phyloP scores from a whole-genome alignment of 345 rosid species.

The Brassica carinata region DNA sequence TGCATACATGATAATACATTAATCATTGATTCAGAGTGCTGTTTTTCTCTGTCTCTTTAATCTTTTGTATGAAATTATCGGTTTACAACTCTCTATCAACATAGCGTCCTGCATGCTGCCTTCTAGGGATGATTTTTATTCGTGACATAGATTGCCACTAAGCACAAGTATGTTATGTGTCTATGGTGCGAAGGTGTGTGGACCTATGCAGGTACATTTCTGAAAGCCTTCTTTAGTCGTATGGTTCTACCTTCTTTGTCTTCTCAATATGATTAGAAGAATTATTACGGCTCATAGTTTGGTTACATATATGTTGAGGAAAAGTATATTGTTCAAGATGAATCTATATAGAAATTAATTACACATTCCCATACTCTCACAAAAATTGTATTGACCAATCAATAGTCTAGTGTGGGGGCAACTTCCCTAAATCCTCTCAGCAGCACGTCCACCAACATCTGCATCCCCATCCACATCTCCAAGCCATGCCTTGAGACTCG shows the following conservation, averaged over 20 bases:
- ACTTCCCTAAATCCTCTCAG: slow-evolving; percentile 36
- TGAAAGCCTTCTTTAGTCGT: no score
- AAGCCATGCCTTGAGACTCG: slow-evolving; percentile 83
- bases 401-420: no score
- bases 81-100: no score
- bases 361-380: no score
- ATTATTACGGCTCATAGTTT: background rate
- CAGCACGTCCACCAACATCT: slow-evolving; percentile 23
- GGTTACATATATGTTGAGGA: background rate
- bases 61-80: no score
- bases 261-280: background rate
- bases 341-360: no score
- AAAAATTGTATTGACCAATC: background rate
- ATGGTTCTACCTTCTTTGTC: background rate
- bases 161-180: background rate
- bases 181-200: background rate
- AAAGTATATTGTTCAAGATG: background rate
- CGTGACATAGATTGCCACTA: background rate
- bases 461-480: slow-evolving; percentile 43
- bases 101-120: no score
- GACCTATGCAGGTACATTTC: no score
- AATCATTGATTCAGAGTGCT: no score
- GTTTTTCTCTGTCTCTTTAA: no score
- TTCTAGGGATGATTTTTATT: slow-evolving; percentile 4
- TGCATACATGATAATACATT: no score